These are phyloP conservation scores for Alternaria rosae DNA, from an alignment of 2,329 filamentous ascomycete genomes.

Conservation along the genomic window DNA sequence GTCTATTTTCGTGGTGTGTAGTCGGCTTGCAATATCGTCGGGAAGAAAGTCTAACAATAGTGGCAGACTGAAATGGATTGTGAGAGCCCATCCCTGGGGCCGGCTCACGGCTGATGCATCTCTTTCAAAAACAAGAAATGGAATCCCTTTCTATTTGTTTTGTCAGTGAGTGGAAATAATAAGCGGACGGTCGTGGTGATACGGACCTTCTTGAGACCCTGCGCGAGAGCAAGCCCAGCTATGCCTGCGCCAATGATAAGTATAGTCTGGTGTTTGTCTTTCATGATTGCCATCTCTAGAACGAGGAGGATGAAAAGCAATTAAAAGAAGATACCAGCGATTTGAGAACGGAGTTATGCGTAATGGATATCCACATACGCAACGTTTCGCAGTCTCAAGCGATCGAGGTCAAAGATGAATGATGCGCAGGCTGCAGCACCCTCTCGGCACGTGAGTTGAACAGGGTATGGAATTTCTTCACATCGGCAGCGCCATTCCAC, in stretches of 20 bases:
- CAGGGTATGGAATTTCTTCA: neutral
- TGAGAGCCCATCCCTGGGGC: neutral
- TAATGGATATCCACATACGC: too few relatives aligned
- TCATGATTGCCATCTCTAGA: neutral
- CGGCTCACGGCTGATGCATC: neutral
- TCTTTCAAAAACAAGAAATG: neutral
- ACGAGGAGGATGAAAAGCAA: neutral
- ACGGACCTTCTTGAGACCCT: neutral
- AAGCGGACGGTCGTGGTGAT: neutral
- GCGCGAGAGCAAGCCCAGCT: neutral
- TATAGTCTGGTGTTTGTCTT: neutral
- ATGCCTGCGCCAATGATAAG: neutral
- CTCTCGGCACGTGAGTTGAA: neutral
- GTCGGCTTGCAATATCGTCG: neutral
- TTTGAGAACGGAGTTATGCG: neutral
- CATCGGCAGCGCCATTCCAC: neutral
- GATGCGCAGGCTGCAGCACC: neutral
- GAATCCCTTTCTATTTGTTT: neutral
- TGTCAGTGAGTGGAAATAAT: neutral
- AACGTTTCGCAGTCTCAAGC: too few relatives aligned
- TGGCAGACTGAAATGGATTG: neutral
- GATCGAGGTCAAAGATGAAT: neutral
- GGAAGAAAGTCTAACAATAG: neutral
- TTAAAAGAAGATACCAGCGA: neutral
- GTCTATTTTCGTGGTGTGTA: neutral